Base-by-base conservation (phyloP, 2,329 filamentous ascomycete species). In the Colletotrichum caudatum region DNA sequence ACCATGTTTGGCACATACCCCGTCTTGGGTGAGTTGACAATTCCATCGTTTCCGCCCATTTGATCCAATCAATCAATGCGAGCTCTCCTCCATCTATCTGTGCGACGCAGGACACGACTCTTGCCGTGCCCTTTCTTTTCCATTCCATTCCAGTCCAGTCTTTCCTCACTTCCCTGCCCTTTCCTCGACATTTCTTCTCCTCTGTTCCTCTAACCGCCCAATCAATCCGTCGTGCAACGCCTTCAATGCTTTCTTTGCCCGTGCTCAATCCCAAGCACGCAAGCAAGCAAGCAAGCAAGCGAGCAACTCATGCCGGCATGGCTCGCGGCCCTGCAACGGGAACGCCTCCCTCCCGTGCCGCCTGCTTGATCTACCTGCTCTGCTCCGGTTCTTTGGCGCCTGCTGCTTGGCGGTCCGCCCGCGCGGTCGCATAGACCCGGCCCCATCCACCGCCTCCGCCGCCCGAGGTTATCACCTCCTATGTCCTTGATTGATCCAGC, bases 1-100 rank as follows among this genome's bases (percentile, higher is more conserved):
- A 77, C 71, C 75, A 85, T 85, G 84, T 85, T 85, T 76, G 83
- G 83, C 60, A 81, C 78, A 64, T 79, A 85, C 72, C 73, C 81
- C 63, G 78, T 79, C 70, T 78, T 82, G 75, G 77, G 82, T 84
- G 79, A 81, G 83, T 80, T 39, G 51, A 50, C 41, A 14, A n/a
- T 39, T 37, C 8, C 53, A 57, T 57, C 53, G 14, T 23, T 51
- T 69, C 54, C 29, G 29, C 5, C 29, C 59, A 35, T 51, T 64
- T 29, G 20, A 26, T 56, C 37, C 59, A 44, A 58, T 54, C 59
- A 44, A 58, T 54, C 60, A 53, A 18, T 63, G 60, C 23, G 33
- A 26, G n/a, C 23, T 23, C 12, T 20, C 9, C n/a, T 39, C n/a
- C 39, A 23, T 35, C 39, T 35, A n/a, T 33, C 41, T 37, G 58